Percentiles rank a stretch among this genome's conserved stretches.
phyloP scores from a whole-genome alignment of 2,329 filamentous ascomycete species.

The Epichloe bromicola region DNA sequence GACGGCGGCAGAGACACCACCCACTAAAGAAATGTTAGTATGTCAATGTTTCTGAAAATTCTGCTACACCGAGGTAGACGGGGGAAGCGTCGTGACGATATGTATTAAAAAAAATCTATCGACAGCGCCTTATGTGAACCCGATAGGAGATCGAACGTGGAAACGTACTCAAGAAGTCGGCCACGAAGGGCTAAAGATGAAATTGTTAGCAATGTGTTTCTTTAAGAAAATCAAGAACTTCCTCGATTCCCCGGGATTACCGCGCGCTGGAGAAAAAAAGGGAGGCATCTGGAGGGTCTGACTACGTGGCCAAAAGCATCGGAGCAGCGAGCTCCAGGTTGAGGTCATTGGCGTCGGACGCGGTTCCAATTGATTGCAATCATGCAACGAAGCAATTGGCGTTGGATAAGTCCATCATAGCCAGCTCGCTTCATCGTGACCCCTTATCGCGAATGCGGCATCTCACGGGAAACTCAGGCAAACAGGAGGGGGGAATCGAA shows the following conservation, averaged over 20 bases:
- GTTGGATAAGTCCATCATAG: slow-evolving; percentile 2
- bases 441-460: slow-evolving; percentile 17
- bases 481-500: slow-evolving; percentile 1
- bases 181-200: slow-evolving; percentile 65
- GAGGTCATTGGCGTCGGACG: background rate
- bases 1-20: slow-evolving; percentile 99
- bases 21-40: slow-evolving; percentile 50
- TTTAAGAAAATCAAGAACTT: slow-evolving; percentile 4
- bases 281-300: background rate
- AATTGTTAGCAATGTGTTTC: slow-evolving; percentile 20
- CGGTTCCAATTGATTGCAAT: background rate
- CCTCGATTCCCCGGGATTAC: slow-evolving; percentile 2
- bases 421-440: slow-evolving; percentile 1
- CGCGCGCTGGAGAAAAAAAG: background rate
- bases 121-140: background rate
- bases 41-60: background rate
- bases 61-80: background rate
- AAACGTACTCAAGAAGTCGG: slow-evolving; percentile 96
- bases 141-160: background rate
- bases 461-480: slow-evolving; percentile 11
- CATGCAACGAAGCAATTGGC: slow-evolving; percentile 10
- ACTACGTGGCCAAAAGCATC: background rate
- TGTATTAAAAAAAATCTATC: background rate
- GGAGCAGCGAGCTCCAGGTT: background rate
- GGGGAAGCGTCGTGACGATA: background rate